Evolutionary conservation across 139 green algal genomes (phyloP), one percentile per base, ranked within the genome.

Genomic region (Yamagishiella unicocca): DNA sequence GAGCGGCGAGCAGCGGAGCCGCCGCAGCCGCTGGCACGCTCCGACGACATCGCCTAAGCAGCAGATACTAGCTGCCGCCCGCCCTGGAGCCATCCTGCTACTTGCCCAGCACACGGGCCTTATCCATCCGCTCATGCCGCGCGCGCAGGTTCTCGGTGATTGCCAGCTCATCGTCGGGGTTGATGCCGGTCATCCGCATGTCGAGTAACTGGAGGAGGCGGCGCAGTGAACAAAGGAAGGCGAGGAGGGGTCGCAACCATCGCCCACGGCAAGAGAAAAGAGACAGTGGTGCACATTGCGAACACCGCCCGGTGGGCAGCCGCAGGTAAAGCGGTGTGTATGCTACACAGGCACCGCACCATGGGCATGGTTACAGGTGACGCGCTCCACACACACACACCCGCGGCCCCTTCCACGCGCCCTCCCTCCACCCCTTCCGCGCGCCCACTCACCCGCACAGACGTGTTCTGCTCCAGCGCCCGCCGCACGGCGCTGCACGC

Each of bases 161-260:
- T 33, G 90, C 87, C 27, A 90, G 82, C 42, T 91, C 90, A 31
- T 93, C 90, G 25, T 93, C 90, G 0, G 79, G 50, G 27, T 85
- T 79, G 43, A 79, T 89, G 25, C 90, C 90, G 61, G 83, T 90
- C 72, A 87, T 74, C 2, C 90, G 87, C 62, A 93, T 75, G 55
- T 93, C 90, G n/a, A 88, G 19, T 35, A 74, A 46, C 83, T 86
- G 54, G 21, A 14, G 74, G 46, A 9, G 33, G 54, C 1, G 6
- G 33, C 31, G 50, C 50, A 58, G 17, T 17, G 67, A 21, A 12
- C 4, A 5, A 72, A 72, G 27, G 35, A 64, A 58, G 22, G 38
- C n/a, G 29, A 25, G 33, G 2, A 50, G 4, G 67, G 67, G 14
- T 19, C 6, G 64, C 64, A 72, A 43, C n/a, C 50, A 58, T 25